A percentile compares a stretch with the other conserved stretches of the same genome.
Evolutionary conservation across 2,329 filamentous ascomycete genomes (phyloP).

Genomic region (Cladosporium sp.): DNA sequence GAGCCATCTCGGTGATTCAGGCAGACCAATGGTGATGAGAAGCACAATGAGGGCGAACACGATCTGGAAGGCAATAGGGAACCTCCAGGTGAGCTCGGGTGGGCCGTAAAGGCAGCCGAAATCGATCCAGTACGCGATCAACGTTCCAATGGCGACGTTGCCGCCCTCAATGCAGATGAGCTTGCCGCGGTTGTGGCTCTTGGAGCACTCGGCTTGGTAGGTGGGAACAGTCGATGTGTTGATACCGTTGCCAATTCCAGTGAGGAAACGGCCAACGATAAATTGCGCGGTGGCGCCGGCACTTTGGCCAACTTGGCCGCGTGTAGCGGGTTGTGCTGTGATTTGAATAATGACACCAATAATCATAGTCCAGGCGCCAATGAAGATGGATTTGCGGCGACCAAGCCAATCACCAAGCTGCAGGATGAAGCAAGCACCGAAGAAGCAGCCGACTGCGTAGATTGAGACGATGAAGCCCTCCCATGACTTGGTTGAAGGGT

Average conservation of each 20-base stretch:
- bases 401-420: slow-evolving; percentile 11
- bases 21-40: slow-evolving; percentile 10
- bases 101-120: slow-evolving; percentile 35
- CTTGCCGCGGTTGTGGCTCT: slow-evolving; percentile 45
- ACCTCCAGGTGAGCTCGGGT: slow-evolving; percentile 7
- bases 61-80: slow-evolving; percentile 12
- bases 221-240: slow-evolving; percentile 49
- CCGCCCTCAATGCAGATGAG: slow-evolving; percentile 46
- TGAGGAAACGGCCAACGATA: slow-evolving; percentile 47
- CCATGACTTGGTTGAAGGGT: slow-evolving; percentile 31
- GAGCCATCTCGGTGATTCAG: slow-evolving; percentile 16
- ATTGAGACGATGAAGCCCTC: slow-evolving; percentile 37
- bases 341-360: slow-evolving; percentile 46
- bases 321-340: slow-evolving; percentile 35
- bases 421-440: slow-evolving; percentile 10
- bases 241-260: slow-evolving; percentile 49
- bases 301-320: slow-evolving; percentile 16
- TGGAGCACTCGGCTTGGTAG: slow-evolving; percentile 48
- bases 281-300: slow-evolving; percentile 35
- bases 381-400: slow-evolving; percentile 12
- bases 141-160: slow-evolving; percentile 47
- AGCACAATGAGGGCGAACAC: slow-evolving; percentile 13
- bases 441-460: slow-evolving; percentile 13
- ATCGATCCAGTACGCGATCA: slow-evolving; percentile 47
- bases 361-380: slow-evolving; percentile 38